phyloP scores from a whole-genome alignment of 768 basidiomycete genomes.

The Phlebiopsis flavidoalba region DNA sequence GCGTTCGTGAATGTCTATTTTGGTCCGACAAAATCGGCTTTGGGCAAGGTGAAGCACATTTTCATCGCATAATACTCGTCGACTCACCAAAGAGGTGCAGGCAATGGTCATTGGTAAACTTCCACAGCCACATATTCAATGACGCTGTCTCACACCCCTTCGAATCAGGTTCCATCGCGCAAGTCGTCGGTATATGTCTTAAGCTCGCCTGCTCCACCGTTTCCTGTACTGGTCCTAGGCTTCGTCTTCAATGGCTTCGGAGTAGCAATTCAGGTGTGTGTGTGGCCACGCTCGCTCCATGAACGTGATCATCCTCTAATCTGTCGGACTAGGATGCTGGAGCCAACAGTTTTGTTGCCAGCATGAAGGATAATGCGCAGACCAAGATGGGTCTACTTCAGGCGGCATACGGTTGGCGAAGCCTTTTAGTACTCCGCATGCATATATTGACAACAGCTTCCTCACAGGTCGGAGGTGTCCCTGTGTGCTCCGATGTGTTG shows the following conservation, averaged over 20 bases:
- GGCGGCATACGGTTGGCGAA: conserved; percentile 49
- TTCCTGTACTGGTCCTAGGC: conserved; percentile 53
- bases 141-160: background rate
- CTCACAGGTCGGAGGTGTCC: conserved; percentile 56
- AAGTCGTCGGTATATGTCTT: conserved; percentile 51
- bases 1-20: conserved; percentile 44
- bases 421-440: no score
- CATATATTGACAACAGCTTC: no score
- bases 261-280: conserved; percentile 36
- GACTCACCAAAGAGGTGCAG: conserved; percentile 16
- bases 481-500: conserved; percentile 65
- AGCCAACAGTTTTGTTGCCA: conserved; percentile 65
- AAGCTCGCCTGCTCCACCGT: conserved; percentile 53
- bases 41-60: conserved; percentile 35
- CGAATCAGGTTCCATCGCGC: conserved; percentile 42
- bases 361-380: conserved; percentile 47
- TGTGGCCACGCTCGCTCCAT: background rate
- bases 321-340: conserved; percentile 55
- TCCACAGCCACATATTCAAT: no score
- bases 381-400: conserved; percentile 68
- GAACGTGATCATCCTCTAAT: background rate
- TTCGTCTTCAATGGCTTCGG: conserved; percentile 48
- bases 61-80: no score
- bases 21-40: conserved; percentile 40
- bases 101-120: conserved; percentile 34